Percentiles rank a stretch among this genome's conserved stretches.
phyloP scores from a whole-genome alignment of 208 protist genomes.

The Acanthamoeba castellanii region DNA sequence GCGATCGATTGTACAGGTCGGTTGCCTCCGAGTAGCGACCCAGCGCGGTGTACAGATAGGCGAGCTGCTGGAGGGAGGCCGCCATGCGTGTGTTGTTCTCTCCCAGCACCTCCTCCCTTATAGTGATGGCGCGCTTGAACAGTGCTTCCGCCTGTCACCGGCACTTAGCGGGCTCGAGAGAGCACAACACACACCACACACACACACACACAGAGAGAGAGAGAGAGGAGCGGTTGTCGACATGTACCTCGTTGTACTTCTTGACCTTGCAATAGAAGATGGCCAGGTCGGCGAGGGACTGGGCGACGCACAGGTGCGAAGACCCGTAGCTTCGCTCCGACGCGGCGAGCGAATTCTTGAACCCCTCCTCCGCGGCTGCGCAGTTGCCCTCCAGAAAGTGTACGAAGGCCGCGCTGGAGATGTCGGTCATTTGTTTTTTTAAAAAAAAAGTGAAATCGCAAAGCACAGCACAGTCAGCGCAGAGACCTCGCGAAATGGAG shows the following conservation, averaged over 20 bases:
- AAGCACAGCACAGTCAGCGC: not conserved
- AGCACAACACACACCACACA: not conserved
- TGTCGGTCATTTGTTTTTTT: not conserved
- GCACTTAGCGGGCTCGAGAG: not conserved
- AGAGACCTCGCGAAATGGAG: not conserved
- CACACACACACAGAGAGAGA: not conserved
- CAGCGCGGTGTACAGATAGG: slow-evolving; percentile 72
- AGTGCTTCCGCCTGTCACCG: slow-evolving; percentile 22
- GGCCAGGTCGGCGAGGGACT: slow-evolving; percentile 52
- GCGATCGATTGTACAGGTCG: slow-evolving; percentile 23
- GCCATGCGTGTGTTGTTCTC: slow-evolving; percentile 51
- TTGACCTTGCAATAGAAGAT: slow-evolving; percentile 59
- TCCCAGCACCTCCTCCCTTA: slow-evolving; percentile 61
- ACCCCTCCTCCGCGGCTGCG: slow-evolving; percentile 44
- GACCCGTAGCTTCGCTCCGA: slow-evolving; percentile 57
- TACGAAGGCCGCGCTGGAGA: not conserved
- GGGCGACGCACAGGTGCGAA: slow-evolving; percentile 56
- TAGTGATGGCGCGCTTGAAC: slow-evolving; percentile 46
- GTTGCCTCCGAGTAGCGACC: slow-evolving; percentile 48
- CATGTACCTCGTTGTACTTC: not conserved
- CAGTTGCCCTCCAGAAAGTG: slow-evolving; percentile 18
- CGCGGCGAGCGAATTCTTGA: slow-evolving; percentile 24
- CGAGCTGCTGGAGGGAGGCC: slow-evolving; percentile 52
- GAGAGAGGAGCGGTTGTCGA: not conserved
- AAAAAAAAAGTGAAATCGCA: not conserved